A percentile compares a stretch with the other conserved stretches of the same genome.
These are phyloP conservation scores for Escallonia herrerae DNA, from an alignment of 129 eudicot genomes.

Conservation along the genomic window DNA sequence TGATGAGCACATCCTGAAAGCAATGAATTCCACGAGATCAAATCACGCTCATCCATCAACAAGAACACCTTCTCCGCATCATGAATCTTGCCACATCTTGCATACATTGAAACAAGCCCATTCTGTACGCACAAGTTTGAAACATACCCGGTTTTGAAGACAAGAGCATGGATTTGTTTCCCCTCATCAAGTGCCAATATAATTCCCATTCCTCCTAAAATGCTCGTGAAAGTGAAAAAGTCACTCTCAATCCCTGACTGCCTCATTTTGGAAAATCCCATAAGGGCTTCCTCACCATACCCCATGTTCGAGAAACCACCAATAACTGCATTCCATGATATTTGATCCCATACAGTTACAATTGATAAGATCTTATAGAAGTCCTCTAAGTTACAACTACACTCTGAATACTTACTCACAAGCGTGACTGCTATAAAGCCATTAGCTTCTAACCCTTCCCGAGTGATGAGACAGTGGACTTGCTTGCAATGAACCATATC, in stretches of 20 bases:
- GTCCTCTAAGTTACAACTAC: constrained; percentile 32
- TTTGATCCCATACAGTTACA: constrained; percentile 34
- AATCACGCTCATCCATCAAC: constrained; percentile 33
- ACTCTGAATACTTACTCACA: constrained; percentile 37
- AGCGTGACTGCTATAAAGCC: constrained; percentile 35
- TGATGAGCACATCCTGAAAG: constrained; percentile 53
- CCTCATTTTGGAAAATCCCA: constrained; percentile 46
- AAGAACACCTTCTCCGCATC: constrained; percentile 37
- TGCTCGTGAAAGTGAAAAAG: constrained; percentile 37
- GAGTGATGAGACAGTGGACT: constrained; percentile 37
- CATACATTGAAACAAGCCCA: constrained; percentile 66
- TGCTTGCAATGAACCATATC: constrained; percentile 37
- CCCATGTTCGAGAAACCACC: constrained; percentile 59
- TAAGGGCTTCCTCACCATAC: constrained; percentile 30
- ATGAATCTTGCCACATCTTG: constrained; percentile 42
- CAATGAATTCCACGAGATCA: constrained; percentile 62
- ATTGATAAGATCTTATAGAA: constrained; percentile 35
- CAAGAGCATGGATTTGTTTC: constrained; percentile 37
- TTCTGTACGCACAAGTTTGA: constrained; percentile 37
- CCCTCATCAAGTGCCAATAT: constrained; percentile 41
- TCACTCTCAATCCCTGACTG: constrained; percentile 35
- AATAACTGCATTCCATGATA: constrained; percentile 59
- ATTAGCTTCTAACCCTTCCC: constrained; percentile 44
- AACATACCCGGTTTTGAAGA: constrained; percentile 32
- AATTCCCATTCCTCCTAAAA: constrained; percentile 41